Conservation (phyloP, 169 alveolate genomes). For the Cryptosporidium xiaoi region DNA sequence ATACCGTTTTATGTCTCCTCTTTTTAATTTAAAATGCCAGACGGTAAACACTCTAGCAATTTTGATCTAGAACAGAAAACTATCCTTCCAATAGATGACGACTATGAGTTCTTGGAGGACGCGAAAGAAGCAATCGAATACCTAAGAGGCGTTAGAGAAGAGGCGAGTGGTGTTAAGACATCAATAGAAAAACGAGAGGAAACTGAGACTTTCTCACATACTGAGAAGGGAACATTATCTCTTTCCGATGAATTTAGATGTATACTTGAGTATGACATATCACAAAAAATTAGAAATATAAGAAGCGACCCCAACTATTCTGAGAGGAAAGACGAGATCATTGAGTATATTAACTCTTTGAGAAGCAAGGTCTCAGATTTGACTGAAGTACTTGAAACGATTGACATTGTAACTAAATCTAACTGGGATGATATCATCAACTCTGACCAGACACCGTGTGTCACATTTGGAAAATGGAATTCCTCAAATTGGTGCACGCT, state of each 20-base stretch:
- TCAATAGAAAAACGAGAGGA: neutral
- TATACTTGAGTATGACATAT: slow-evolving; percentile 6
- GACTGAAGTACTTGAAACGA: slow-evolving; percentile 10
- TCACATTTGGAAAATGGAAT: slow-evolving; percentile 58
- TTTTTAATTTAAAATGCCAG: neutral
- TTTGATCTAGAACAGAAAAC: neutral
- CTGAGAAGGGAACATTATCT: neutral
- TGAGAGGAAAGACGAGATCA: slow-evolving; percentile 1
- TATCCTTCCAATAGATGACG: slow-evolving; percentile 18
- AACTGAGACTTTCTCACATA: neutral
- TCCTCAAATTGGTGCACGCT: slow-evolving; percentile 54
- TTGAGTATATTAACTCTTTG: slow-evolving; percentile 8
- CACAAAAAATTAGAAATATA: neutral
- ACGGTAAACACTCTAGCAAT: neutral
- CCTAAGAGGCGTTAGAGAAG: slow-evolving; percentile 43
- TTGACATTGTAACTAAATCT: slow-evolving; percentile 8
- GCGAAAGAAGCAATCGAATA: slow-evolving; percentile 48
- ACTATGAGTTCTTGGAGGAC: neutral
- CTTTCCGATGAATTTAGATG: slow-evolving; percentile 1
- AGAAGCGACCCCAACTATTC: slow-evolving; percentile 21
- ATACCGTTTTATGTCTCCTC: neutral
- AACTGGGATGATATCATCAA: slow-evolving; percentile 22
- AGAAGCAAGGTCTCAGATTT: neutral
- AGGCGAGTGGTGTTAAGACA: slow-evolving; percentile 1
- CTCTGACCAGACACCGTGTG: slow-evolving; percentile 4